Percentiles rank a stretch among this genome's conserved stretches.
Conservation (phyloP, 805 yeast genomes). For the Zygosaccharomyces rouxii region DNA sequence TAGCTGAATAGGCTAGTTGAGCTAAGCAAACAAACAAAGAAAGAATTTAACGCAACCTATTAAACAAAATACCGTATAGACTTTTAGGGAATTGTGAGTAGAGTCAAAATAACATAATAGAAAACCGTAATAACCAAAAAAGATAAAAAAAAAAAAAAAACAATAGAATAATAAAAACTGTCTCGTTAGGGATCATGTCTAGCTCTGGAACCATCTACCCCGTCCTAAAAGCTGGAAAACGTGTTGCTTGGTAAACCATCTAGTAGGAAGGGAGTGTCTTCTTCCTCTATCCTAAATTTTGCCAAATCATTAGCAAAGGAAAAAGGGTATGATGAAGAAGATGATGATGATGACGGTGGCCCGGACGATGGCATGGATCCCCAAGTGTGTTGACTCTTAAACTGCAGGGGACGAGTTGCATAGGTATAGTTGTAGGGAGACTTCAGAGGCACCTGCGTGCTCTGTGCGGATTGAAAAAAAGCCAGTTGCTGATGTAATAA, state of each 20-base stretch:
- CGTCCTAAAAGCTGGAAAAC: neutral
- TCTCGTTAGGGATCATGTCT: neutral
- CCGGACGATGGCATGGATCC: neutral
- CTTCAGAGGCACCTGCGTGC: conserved; percentile 5
- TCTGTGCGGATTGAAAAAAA: conserved; percentile 7
- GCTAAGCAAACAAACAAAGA: neutral
- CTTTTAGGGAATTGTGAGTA: neutral
- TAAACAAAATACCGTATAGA: neutral
- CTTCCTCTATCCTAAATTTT: conserved; percentile 16
- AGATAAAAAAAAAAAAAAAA: no score
- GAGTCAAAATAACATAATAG: neutral
- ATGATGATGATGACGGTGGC: conserved; percentile 6
- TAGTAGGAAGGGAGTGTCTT: conserved; percentile 16
- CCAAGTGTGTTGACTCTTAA: conserved; percentile 12
- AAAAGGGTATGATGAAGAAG: neutral
- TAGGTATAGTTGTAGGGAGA: conserved; percentile 1
- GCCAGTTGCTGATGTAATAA: conserved; percentile 13
- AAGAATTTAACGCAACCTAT: neutral
- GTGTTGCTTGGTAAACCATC: conserved; percentile 11
- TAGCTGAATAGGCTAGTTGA: no score
- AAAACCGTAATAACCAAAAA: neutral
- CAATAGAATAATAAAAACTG: neutral
- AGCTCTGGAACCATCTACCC: neutral
- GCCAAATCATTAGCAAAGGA: conserved; percentile 12
- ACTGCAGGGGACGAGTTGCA: conserved; percentile 6